Evolutionary conservation across 129 eudicot species (phyloP), one percentile per base, ranked within the genome.

Genomic region (Smallanthus sonchifolius): DNA sequence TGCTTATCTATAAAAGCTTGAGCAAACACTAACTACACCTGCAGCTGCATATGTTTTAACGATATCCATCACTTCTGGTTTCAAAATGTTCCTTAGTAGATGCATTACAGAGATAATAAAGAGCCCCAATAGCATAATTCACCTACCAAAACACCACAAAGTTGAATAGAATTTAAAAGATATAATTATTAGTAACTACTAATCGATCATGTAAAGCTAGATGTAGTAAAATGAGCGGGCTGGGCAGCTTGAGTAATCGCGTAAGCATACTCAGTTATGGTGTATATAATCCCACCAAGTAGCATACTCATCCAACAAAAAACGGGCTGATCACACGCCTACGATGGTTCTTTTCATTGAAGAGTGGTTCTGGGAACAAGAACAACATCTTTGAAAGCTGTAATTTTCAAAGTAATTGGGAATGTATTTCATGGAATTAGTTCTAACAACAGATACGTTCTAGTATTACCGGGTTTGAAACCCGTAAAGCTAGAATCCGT

Each of bases 381-480:
- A 90, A 94, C 72, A 90, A 94, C 98, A 94, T 94, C 88, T 90
- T 94, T 0, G 82, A 83, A 15, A 94, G 89, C 86, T 94, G 98
- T n/a, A 79, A 83, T 30, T 94, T 94, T 86, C 80, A 66, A 90
- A 94, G 73, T 94, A 94, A 72, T 94, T 94, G 2, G 98, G 97
- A 67, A 94, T 90, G 74, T 94, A 94, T 67, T 94, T 94, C 98
- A 94, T 94, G 72, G 97, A 90, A 74, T 94, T 94, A 7, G 98
- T 94, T 54, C 98, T 64, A 47, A 90, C 97, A 20, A 94, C 98
- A 0, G 98, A 94, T 2, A 79, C 85, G 45, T 90, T 94, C 65
- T 86, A 91, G 74, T 90, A 94, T 24, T 88, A 89, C 96, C 3
- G 96, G 91, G 83, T 86, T 88, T 3, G 89, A 63, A 24, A 78